phyloP scores from a whole-genome alignment of 2,329 filamentous ascomycete species.

The Penicillium sp. region DNA sequence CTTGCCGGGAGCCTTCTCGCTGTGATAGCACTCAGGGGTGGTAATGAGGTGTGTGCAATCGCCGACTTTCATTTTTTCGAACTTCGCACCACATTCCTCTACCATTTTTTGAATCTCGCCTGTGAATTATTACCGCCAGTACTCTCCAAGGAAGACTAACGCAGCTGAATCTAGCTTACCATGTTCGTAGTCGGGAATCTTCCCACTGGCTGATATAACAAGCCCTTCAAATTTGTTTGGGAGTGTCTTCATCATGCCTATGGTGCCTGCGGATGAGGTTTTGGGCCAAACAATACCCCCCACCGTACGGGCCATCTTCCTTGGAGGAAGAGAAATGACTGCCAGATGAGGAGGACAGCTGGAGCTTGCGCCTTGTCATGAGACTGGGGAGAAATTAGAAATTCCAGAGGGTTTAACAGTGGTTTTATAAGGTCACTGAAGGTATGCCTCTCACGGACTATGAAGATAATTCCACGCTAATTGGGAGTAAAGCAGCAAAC shows the following conservation, averaged over 20 bases:
- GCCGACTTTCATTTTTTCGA: constrained; percentile 2
- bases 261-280: not conserved
- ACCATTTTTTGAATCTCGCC: not conserved
- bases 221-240: not conserved
- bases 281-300: no score
- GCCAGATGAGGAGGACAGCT: no score
- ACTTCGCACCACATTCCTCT: constrained; percentile 3
- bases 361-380: not conserved
- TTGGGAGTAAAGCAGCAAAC: no score
- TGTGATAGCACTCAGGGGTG: not conserved
- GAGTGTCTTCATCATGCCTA: not conserved
- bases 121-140: not conserved
- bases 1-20: not conserved
- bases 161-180: not conserved
- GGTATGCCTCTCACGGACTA: no score
- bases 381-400: not conserved
- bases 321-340: not conserved
- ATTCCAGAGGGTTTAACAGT: no score
- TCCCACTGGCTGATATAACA: not conserved
- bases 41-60: constrained; percentile 2
- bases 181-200: not conserved
- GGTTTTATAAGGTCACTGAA: no score
- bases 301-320: not conserved
- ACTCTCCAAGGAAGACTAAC: not conserved
- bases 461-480: no score